These are phyloP conservation scores for Paramyrothecium roridum DNA, from an alignment of 2,329 filamentous ascomycete genomes.

Conservation along the genomic window DNA sequence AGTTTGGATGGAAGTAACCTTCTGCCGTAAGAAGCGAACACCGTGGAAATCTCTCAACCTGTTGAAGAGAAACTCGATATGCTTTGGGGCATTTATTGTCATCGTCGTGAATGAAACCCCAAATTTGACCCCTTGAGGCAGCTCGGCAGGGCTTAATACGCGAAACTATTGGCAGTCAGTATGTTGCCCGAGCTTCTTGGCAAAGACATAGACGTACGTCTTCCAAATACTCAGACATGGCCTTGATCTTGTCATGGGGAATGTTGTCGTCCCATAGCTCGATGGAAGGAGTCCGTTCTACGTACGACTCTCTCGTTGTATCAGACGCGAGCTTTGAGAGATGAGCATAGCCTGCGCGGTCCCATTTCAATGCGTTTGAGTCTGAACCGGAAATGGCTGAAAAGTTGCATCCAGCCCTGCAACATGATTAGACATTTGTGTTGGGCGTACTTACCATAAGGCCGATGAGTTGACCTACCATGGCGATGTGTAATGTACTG, in stretches of 20 bases:
- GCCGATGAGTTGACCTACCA: slow-evolving; percentile 25
- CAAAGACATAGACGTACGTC: slow-evolving; percentile 20
- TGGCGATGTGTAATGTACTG: slow-evolving; percentile 33
- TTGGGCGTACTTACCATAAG: no score
- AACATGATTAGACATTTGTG: no score
- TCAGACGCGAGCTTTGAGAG: slow-evolving; percentile 26
- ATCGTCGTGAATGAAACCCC: slow-evolving; percentile 29
- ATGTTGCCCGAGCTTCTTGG: no score
- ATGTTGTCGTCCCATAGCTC: slow-evolving; percentile 36
- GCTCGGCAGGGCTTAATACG: slow-evolving; percentile 11
- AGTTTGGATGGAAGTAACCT: slow-evolving; percentile 17
- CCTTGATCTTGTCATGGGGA: slow-evolving; percentile 31
- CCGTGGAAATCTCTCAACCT: slow-evolving; percentile 14
- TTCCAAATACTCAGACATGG: slow-evolving; percentile 32
- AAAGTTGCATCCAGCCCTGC: slow-evolving; percentile 37
- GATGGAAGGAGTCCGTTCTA: slow-evolving; percentile 29
- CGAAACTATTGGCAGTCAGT: background rate
- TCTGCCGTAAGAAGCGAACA: slow-evolving; percentile 21
- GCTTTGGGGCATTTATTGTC: slow-evolving; percentile 30
- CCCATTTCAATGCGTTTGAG: slow-evolving; percentile 34
- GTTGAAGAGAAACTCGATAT: slow-evolving; percentile 24
- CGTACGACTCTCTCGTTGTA: slow-evolving; percentile 22
- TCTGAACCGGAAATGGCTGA: slow-evolving; percentile 35
- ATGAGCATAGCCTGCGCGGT: slow-evolving; percentile 31
- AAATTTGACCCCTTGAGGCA: slow-evolving; percentile 24